These are phyloP conservation scores for Penstemon newberryi DNA, from an alignment of 257 asterid genomes.

Conservation along the genomic window DNA sequence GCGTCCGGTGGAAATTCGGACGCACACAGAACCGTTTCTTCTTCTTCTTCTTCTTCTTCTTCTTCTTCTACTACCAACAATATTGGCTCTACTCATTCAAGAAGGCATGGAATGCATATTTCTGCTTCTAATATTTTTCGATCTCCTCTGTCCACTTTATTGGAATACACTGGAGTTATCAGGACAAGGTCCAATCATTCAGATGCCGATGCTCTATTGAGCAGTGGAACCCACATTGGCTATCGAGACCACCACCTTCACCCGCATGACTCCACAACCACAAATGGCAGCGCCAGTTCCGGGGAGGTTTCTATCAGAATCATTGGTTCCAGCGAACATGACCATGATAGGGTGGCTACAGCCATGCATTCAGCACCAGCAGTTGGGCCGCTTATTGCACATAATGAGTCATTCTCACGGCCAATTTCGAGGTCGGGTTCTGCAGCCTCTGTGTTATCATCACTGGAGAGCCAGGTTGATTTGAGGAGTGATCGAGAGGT, in stretches of 20 bases:
- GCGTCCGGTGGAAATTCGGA: conserved; percentile 75
- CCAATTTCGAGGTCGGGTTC: conserved; percentile 57
- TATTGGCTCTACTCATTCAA: too few relatives aligned
- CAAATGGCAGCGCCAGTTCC: conserved; percentile 27
- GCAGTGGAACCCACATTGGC: conserved; percentile 31
- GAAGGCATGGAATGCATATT: conserved; percentile 41
- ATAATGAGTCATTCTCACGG: conserved; percentile 38
- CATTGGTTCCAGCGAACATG: conserved; percentile 51
- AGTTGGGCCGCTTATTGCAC: conserved; percentile 36
- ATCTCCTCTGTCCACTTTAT: conserved; percentile 64
- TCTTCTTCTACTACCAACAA: conserved; percentile 25
- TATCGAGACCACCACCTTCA: conserved; percentile 42
- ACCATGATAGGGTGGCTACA: conserved; percentile 44
- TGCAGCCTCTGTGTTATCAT: conserved; percentile 45
- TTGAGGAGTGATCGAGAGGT: conserved; percentile 44
- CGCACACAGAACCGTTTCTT: conserved; percentile 45
- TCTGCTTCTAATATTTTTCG: conserved; percentile 61
- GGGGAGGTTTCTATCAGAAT: conserved; percentile 89
- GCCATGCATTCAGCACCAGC: conserved; percentile 34
- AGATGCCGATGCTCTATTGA: conserved; percentile 42
- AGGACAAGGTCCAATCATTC: conserved; percentile 46
- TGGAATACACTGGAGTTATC: conserved; percentile 69
- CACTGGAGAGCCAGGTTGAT: conserved; percentile 68
- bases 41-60: conserved; percentile 30
- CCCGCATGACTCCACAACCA: conserved; percentile 36